These are phyloP conservation scores for Blastobotrys buckinghamii DNA, from an alignment of 1,139 yeast genomes.

Conservation along the genomic window DNA sequence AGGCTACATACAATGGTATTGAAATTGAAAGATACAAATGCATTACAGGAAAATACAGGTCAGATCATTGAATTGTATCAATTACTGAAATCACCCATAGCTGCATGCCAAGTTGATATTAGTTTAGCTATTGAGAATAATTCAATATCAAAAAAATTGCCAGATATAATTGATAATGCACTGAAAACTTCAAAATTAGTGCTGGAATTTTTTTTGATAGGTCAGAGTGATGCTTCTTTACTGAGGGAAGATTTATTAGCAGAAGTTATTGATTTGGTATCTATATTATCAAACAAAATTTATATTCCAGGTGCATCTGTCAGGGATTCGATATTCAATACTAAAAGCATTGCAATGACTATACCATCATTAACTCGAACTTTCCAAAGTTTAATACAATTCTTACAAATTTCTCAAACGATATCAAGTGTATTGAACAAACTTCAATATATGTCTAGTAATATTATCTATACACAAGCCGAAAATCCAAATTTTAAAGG, in stretches of 20 bases:
- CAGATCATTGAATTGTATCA: slow-evolving; percentile 5
- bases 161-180: slow-evolving; percentile 3
- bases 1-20: slow-evolving; percentile 6
- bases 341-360: not conserved
- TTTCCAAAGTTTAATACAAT: not conserved
- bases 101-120: not conserved
- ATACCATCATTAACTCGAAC: not conserved
- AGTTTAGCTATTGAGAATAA: not conserved
- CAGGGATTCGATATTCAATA: not conserved
- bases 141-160: not conserved
- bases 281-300: not conserved
- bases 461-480: slow-evolving; percentile 1
- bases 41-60: slow-evolving; percentile 7
- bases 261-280: slow-evolving; percentile 4
- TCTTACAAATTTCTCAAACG: not conserved
- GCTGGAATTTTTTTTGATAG: slow-evolving; percentile 6
- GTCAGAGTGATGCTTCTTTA: not conserved
- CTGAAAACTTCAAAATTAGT: slow-evolving; percentile 4
- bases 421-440: not conserved
- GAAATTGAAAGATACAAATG: slow-evolving; percentile 5
- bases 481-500: not conserved
- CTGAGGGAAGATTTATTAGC: slow-evolving; percentile 6
- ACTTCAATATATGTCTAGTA: slow-evolving; percentile 6
- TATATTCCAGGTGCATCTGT: not conserved
- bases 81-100: slow-evolving; percentile 4